phyloP scores from a whole-genome alignment of 1,284 basidiomycete genomes.

The Trametes hirsuta region DNA sequence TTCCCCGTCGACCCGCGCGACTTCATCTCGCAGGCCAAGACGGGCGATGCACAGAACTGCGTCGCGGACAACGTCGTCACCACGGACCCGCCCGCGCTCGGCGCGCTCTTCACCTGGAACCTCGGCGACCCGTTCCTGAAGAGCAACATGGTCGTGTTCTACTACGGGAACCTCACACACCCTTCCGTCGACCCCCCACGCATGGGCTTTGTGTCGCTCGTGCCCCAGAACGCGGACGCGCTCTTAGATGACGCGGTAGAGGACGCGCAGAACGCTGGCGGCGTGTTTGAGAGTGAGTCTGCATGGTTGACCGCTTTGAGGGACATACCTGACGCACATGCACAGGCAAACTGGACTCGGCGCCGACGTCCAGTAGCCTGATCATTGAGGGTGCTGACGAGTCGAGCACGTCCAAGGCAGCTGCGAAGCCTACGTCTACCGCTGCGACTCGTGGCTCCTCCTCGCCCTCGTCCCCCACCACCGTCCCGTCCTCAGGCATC shows the following conservation, averaged over 20 bases:
- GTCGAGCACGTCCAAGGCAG: no score
- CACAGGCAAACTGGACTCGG: constrained; percentile 11
- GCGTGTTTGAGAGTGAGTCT: constrained; percentile 28
- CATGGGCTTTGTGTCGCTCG: constrained; percentile 69
- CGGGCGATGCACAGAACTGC: constrained; percentile 47
- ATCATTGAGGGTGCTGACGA: constrained; percentile 1
- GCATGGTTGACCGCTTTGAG: not conserved
- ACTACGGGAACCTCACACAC: constrained; percentile 66
- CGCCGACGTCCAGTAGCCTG: constrained; percentile 19
- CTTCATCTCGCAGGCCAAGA: constrained; percentile 47
- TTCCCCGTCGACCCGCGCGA: constrained; percentile 73
- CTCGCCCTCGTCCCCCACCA: no score
- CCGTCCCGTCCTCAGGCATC: no score
- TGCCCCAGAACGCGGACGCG: constrained; percentile 52
- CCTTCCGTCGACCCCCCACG: constrained; percentile 65
- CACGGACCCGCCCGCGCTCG: constrained; percentile 11
- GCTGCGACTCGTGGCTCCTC: not conserved
- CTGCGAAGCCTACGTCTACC: no score
- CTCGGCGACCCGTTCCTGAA: constrained; percentile 46
- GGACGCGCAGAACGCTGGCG: constrained; percentile 37
- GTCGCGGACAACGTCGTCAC: constrained; percentile 47
- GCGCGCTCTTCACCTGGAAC: constrained; percentile 36
- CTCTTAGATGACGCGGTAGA: constrained; percentile 43
- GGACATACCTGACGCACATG: not conserved
- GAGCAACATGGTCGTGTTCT: constrained; percentile 50